Conservation (phyloP, 179 eudicot species). For the Silene noctiflora region DNA sequence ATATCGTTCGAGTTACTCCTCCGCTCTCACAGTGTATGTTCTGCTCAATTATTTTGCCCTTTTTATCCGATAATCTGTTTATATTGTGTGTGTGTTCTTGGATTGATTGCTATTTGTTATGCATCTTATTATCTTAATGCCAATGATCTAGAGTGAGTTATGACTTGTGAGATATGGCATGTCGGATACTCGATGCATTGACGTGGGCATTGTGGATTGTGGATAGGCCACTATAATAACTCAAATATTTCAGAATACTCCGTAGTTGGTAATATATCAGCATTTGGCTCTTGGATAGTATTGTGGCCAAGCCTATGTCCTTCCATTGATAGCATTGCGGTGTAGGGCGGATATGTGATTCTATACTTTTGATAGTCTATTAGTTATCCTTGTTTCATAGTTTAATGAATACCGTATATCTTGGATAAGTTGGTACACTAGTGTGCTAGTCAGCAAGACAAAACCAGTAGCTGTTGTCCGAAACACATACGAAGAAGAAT, state of each 20-base stretch:
- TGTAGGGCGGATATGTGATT: neutral
- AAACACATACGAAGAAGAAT: neutral
- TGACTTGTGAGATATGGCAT: slow-evolving; percentile 11
- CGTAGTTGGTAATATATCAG: neutral
- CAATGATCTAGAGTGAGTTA: neutral
- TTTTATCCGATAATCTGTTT: neutral
- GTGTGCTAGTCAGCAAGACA: neutral
- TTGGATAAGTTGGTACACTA: neutral
- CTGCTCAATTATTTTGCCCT: neutral
- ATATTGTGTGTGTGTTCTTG: neutral
- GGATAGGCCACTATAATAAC: neutral
- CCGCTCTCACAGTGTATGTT: slow-evolving; percentile 88
- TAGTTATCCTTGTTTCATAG: neutral
- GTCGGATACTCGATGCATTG: too few species aligned
- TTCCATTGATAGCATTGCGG: neutral
- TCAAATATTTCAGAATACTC: neutral
- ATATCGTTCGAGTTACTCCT: slow-evolving; percentile 84
- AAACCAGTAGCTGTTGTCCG: neutral
- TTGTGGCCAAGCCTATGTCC: neutral
- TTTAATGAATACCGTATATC: too few species aligned
- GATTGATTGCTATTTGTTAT: neutral
- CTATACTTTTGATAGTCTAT: neutral
- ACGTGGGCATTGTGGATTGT: too few species aligned
- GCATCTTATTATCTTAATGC: neutral
- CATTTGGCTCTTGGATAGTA: neutral